phyloP scores from a whole-genome alignment of 2,329 filamentous ascomycete genomes.

The Magnaporthiopsis poae region DNA sequence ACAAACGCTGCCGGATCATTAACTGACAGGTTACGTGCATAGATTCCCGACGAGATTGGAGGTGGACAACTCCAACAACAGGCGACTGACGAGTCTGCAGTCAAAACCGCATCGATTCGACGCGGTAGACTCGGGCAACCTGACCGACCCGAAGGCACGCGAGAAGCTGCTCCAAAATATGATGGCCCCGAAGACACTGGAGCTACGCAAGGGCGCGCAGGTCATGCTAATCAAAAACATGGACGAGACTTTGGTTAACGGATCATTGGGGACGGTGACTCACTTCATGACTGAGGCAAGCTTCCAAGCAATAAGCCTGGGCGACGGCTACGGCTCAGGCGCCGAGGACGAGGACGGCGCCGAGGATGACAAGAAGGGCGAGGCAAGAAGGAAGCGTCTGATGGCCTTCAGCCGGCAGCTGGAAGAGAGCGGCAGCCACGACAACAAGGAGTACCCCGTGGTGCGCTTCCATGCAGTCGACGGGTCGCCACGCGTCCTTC shows the following conservation, averaged over 20 bases:
- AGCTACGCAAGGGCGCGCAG: constrained; percentile 82
- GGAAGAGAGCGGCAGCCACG: constrained; percentile 30
- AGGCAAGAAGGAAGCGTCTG: constrained; percentile 12
- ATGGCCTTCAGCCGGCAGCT: constrained; percentile 17
- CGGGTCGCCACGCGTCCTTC: constrained; percentile 63
- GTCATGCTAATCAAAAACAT: constrained; percentile 99
- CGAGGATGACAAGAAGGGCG: constrained; percentile 10
- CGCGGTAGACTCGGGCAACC: constrained; percentile 68
- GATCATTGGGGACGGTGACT: constrained; percentile 77
- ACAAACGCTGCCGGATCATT: constrained; percentile 16
- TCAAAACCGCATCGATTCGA: constrained; percentile 60
- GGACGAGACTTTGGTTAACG: constrained; percentile 87
- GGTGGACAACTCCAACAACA: constrained; percentile 76
- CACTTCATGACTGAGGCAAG: constrained; percentile 55
- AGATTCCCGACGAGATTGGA: constrained; percentile 79
- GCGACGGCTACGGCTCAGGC: constrained; percentile 29
- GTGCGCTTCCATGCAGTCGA: constrained; percentile 76
- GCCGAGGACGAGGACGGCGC: constrained; percentile 23
- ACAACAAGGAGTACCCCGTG: constrained; percentile 60
- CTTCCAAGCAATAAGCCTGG: constrained; percentile 24
- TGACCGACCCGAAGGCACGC: constrained; percentile 33
- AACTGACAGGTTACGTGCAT: not conserved
- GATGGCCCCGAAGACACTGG: constrained; percentile 77
- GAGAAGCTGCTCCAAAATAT: constrained; percentile 77
- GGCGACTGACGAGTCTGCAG: constrained; percentile 60